Evolutionary conservation across 2,329 filamentous ascomycete genomes (phyloP).

Genomic region (Paecilomyces niveus): DNA sequence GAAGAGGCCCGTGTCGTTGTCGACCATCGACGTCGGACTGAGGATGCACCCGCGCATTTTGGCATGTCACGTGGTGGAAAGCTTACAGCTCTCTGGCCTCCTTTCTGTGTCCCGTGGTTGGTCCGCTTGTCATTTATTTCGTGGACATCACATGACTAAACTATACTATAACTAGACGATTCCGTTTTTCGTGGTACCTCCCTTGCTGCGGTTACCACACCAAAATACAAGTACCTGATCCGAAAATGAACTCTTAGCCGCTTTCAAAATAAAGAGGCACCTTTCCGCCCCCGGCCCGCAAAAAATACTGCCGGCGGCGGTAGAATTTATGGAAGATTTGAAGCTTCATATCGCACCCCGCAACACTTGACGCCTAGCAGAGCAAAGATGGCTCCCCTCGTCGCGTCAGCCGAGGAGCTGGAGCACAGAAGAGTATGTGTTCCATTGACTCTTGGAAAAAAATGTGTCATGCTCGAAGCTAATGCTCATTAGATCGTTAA

Average conservation of each 20-base stretch:
- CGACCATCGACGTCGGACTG: conserved; percentile 23
- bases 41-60: conserved; percentile 24
- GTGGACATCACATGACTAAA: not conserved
- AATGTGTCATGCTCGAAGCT: not conserved
- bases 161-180: not conserved
- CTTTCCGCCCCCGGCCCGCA: conserved; percentile 19
- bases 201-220: not conserved
- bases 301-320: conserved; percentile 19
- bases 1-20: conserved; percentile 18
- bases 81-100: not conserved
- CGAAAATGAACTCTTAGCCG: not conserved
- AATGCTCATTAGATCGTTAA: conserved; percentile 60
- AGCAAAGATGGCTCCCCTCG: conserved; percentile 35
- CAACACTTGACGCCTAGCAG: conserved; percentile 6
- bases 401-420: conserved; percentile 36
- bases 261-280: conserved; percentile 11
- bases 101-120: not conserved
- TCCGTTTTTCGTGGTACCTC: not conserved
- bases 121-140: not conserved
- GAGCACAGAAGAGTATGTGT: conserved; percentile 34
- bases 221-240: not conserved
- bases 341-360: conserved; percentile 15
- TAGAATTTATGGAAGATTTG: conserved; percentile 27
- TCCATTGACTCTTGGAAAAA: not conserved
- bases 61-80: not conserved